Evolutionary conservation across 805 yeast species (phyloP).

Genomic region (Candida mattraensis): DNA sequence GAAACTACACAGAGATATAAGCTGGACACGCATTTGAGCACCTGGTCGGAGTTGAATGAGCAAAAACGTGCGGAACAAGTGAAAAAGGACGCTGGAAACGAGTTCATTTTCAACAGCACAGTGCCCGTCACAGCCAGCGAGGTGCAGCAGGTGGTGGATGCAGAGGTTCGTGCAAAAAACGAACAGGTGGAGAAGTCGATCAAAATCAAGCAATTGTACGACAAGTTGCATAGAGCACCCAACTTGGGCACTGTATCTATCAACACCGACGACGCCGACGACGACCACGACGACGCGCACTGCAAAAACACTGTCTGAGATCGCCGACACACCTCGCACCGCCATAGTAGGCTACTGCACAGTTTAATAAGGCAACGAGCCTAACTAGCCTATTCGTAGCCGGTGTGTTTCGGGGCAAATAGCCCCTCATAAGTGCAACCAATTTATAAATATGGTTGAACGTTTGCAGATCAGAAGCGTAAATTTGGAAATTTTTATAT

Average conservation of each 20-base stretch:
- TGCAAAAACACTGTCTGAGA: too few relatives aligned
- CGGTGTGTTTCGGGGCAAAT: too few relatives aligned
- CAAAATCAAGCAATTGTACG: slow-evolving; percentile 41
- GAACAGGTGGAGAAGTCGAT: slow-evolving; percentile 44
- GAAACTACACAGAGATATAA: slow-evolving; percentile 49
- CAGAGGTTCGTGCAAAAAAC: slow-evolving; percentile 45
- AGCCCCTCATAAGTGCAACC: too few relatives aligned
- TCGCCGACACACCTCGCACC: too few relatives aligned
- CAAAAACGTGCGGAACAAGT: slow-evolving; percentile 23
- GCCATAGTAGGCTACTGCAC: too few relatives aligned
- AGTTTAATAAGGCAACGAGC: too few relatives aligned
- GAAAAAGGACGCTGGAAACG: slow-evolving; percentile 26
- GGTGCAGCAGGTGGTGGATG: slow-evolving; percentile 34
- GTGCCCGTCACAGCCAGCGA: slow-evolving; percentile 26
- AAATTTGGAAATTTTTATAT: too few relatives aligned
- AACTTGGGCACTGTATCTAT: slow-evolving; percentile 11
- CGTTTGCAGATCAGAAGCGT: too few relatives aligned
- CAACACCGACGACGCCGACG: slow-evolving; percentile 26
- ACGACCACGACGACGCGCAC: slow-evolving; percentile 23
- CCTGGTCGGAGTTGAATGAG: slow-evolving; percentile 64
- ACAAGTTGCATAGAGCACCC: slow-evolving; percentile 11
- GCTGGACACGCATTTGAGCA: slow-evolving; percentile 60
- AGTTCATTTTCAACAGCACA: slow-evolving; percentile 24
- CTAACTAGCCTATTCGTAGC: too few relatives aligned
- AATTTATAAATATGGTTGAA: too few relatives aligned